phyloP scores from a whole-genome alignment of 306 rosid species.

The Urtica urens region DNA sequence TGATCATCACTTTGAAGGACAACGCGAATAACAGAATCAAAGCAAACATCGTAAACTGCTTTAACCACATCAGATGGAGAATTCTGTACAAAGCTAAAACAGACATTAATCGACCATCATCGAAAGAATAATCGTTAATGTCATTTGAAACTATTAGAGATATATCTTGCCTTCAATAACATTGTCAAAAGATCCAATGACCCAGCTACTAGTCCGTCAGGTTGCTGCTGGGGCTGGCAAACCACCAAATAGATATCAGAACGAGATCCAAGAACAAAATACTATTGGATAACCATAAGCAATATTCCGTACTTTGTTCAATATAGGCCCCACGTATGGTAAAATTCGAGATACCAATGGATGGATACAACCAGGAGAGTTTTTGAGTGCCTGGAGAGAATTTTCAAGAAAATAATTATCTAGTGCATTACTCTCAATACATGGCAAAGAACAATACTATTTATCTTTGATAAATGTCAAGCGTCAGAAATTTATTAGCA shows the following conservation, averaged over 20 bases:
- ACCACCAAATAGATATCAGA: constrained; percentile 27
- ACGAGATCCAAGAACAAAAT: constrained; percentile 4
- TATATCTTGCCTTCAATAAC: constrained; percentile 72
- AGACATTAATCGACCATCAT: too few species aligned
- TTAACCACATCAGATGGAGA: constrained; percentile 64
- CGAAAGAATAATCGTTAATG: constrained; percentile 29
- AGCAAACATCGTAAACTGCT: constrained; percentile 68
- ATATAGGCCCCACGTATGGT: constrained; percentile 61
- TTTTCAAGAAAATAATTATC: constrained; percentile 4
- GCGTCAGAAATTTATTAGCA: too few species aligned
- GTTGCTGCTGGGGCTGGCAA: constrained; percentile 70
- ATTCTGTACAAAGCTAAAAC: constrained; percentile 60
- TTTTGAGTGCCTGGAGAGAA: constrained; percentile 61
- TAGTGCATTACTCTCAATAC: constrained; percentile 6
- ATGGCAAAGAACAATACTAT: too few species aligned
- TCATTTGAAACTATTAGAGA: constrained; percentile 9
- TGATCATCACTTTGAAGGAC: constrained; percentile 77
- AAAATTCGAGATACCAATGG: constrained; percentile 66
- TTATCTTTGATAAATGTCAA: too few species aligned
- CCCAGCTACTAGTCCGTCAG: constrained; percentile 83
- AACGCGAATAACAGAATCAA: constrained; percentile 46
- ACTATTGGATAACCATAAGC: not conserved
- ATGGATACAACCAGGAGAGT: constrained; percentile 69
- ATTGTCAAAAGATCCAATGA: constrained; percentile 79
- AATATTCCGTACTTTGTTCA: constrained; percentile 44